A percentile compares a stretch with the other conserved stretches of the same genome.
These are phyloP conservation scores for Luffa aegyptiaca DNA, from an alignment of 306 rosid genomes.

Conservation along the genomic window DNA sequence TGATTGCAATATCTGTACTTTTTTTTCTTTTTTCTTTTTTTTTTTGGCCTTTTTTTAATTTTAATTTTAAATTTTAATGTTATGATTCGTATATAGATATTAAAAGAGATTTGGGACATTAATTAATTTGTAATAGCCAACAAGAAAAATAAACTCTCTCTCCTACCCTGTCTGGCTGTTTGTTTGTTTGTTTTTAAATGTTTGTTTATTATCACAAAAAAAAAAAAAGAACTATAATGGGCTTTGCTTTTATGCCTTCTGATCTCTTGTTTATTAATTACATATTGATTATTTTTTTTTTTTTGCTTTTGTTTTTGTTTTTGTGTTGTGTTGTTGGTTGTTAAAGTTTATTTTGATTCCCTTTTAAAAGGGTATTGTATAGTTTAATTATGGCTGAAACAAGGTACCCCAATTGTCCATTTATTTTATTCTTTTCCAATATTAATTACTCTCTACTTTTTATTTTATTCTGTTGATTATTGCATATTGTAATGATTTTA, in stretches of 20 bases:
- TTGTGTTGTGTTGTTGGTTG: not conserved
- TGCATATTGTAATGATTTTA: not conserved
- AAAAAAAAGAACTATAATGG: not conserved
- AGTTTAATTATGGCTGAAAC: not conserved
- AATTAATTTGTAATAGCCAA: constrained; percentile 12
- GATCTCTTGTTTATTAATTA: not conserved
- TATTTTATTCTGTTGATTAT: not conserved
- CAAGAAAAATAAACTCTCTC: constrained; percentile 8
- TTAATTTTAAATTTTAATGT: not conserved
- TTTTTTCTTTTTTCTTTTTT: not conserved
- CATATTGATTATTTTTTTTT: no score
- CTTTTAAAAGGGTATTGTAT: not conserved
- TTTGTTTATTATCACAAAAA: not conserved
- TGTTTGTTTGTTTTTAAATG: constrained; percentile 4
- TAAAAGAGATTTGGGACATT: constrained; percentile 14
- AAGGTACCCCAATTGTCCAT: not conserved
- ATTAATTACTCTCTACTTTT: not conserved
- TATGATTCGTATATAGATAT: constrained; percentile 11
- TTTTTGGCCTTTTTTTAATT: no score
- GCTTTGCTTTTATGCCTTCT: not conserved
- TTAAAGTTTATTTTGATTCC: constrained; percentile 1
- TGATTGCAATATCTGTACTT: constrained; percentile 8
- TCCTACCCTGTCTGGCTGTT: constrained; percentile 9
- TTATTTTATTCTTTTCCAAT: not conserved
- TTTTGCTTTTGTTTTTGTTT: not conserved